Evolutionary conservation across 179 eudicot genomes (phyloP).

Genomic region (Patellifolia procumbens): DNA sequence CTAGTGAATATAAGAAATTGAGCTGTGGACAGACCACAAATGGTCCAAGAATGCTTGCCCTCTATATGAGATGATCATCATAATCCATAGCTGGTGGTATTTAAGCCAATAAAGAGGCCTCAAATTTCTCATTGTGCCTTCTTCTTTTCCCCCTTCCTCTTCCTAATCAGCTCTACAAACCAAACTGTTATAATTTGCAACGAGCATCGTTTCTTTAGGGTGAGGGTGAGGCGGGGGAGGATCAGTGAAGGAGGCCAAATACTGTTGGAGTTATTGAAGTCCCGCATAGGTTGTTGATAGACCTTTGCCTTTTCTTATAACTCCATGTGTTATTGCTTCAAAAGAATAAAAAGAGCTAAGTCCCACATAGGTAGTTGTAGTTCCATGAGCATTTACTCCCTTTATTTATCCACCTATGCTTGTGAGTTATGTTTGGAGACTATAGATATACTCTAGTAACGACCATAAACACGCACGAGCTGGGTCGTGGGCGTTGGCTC

Average conservation of each 20-base stretch:
- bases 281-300: too few relatives aligned
- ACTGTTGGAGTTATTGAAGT: too few relatives aligned
- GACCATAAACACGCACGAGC: too few relatives aligned
- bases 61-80: neutral
- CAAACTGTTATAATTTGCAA: neutral
- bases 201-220: neutral
- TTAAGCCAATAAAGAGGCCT: neutral
- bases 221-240: neutral
- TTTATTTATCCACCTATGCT: too few relatives aligned
- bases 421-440: too few relatives aligned
- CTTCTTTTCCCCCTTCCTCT: neutral
- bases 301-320: too few relatives aligned
- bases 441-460: too few relatives aligned
- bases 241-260: neutral
- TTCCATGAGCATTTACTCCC: too few relatives aligned
- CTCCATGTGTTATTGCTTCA: too few relatives aligned
- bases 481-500: too few relatives aligned
- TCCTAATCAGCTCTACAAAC: neutral
- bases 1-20: neutral
- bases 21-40: neutral
- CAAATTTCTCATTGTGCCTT: neutral
- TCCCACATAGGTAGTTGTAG: too few relatives aligned
- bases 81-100: neutral
- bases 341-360: too few relatives aligned
- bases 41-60: neutral